These are phyloP conservation scores for Pleomassaria siparia DNA, from an alignment of 2,329 filamentous ascomycete genomes.

Conservation along the genomic window DNA sequence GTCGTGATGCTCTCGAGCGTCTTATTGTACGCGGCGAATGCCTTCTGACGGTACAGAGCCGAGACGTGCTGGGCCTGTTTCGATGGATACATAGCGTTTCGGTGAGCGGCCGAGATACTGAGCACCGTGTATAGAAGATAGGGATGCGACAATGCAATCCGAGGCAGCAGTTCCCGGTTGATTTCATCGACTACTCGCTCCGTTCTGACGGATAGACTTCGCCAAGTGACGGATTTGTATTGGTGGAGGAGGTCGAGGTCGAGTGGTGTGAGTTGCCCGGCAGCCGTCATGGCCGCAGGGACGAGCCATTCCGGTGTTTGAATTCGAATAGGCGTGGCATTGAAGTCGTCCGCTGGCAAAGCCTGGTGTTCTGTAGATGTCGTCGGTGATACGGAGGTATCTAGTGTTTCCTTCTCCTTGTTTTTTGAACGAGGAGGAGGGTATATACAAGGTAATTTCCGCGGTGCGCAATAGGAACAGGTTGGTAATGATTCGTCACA, in stretches of 20 bases:
- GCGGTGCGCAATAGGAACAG: conserved; percentile 30
- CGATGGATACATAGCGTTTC: conserved; percentile 15
- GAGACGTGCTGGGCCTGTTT: conserved; percentile 15
- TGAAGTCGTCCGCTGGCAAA: conserved; percentile 15
- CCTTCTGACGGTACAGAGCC: conserved; percentile 29
- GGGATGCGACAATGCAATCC: conserved; percentile 18
- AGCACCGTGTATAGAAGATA: conserved; percentile 32
- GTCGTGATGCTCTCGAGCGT: conserved; percentile 30
- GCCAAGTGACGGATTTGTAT: conserved; percentile 29
- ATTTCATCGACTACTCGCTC: conserved; percentile 17
- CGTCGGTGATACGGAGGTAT: not conserved
- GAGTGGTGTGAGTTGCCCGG: conserved; percentile 19
- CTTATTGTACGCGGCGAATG: conserved; percentile 27
- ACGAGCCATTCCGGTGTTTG: conserved; percentile 16
- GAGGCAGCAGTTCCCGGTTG: conserved; percentile 27
- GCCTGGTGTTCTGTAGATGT: no score
- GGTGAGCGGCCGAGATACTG: conserved; percentile 29
- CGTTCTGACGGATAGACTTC: conserved; percentile 21
- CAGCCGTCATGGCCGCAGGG: conserved; percentile 20
- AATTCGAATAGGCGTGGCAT: conserved; percentile 5
- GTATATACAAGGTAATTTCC: conserved; percentile 30
- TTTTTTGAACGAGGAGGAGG: conserved; percentile 11
- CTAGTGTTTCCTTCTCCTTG: not conserved
- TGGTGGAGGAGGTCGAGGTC: conserved; percentile 29
- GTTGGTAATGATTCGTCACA: conserved; percentile 32